Conservation (phyloP, 2,329 filamentous ascomycete genomes). For the Neofusicoccum kwambonambiense region DNA sequence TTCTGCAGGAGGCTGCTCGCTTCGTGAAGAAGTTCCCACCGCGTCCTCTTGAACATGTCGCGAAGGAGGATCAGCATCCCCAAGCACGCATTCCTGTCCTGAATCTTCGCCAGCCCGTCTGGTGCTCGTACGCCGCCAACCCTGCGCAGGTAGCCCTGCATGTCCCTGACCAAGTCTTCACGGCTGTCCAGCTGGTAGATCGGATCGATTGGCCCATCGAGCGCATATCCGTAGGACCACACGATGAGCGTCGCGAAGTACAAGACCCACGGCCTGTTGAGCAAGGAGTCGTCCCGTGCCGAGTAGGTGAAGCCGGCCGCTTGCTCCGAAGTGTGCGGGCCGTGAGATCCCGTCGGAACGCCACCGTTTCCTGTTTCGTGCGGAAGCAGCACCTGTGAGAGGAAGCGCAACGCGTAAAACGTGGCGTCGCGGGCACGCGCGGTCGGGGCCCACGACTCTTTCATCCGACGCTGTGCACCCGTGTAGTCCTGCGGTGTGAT, state of each 20-base stretch:
- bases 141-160: slow-evolving; percentile 73
- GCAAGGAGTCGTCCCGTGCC: slow-evolving; percentile 80
- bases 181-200: slow-evolving; percentile 55
- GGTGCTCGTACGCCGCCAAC: slow-evolving; percentile 72
- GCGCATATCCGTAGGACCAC: slow-evolving; percentile 90
- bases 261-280: slow-evolving; percentile 92
- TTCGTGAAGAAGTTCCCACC: slow-evolving; percentile 91
- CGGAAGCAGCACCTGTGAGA: slow-evolving; percentile 77
- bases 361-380: slow-evolving; percentile 41
- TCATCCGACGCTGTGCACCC: slow-evolving; percentile 79
- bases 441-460: slow-evolving; percentile 82
- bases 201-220: slow-evolving; percentile 72
- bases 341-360: background rate
- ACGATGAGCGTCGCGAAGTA: slow-evolving; percentile 91
- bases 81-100: slow-evolving; percentile 78
- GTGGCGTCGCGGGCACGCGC: slow-evolving; percentile 87
- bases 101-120: slow-evolving; percentile 70
- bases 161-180: slow-evolving; percentile 69
- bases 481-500: slow-evolving; percentile 81
- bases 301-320: slow-evolving; percentile 58
- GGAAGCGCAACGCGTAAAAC: slow-evolving; percentile 86
- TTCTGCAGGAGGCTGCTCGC: slow-evolving; percentile 76
- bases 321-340: slow-evolving; percentile 31
- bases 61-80: slow-evolving; percentile 78
- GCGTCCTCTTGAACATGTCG: slow-evolving; percentile 75